These are phyloP conservation scores for Lentinula boryana DNA, from an alignment of 768 basidiomycete species.

Conservation along the genomic window DNA sequence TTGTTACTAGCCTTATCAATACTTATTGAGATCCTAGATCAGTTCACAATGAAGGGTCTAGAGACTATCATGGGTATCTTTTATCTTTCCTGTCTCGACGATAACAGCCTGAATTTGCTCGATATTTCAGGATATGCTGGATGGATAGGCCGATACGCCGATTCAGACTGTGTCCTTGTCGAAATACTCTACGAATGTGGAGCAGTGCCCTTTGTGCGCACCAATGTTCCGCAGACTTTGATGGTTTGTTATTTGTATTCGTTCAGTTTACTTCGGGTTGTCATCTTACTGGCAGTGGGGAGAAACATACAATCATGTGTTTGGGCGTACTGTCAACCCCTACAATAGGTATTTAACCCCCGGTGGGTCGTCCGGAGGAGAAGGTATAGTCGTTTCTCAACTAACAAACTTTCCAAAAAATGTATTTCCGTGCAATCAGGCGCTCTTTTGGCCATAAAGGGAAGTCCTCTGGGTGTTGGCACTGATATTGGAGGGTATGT, in stretches of 20 bases:
- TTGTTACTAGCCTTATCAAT: neutral
- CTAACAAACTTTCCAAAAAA: too few relatives aligned
- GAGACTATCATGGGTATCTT: conserved; percentile 60
- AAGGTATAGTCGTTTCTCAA: conserved; percentile 45
- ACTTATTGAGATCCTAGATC: conserved; percentile 25
- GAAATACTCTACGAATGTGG: conserved; percentile 64
- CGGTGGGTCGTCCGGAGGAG: conserved; percentile 85
- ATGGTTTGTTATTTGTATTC: conserved; percentile 42
- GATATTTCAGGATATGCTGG: conserved; percentile 57
- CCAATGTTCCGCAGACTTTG: conserved; percentile 71
- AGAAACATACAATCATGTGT: conserved; percentile 75
- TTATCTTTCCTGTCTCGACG: neutral
- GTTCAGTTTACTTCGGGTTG: neutral
- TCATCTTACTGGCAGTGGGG: conserved; percentile 43
- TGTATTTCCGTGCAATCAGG: neutral
- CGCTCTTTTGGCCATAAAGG: conserved; percentile 30
- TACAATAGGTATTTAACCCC: conserved; percentile 62
- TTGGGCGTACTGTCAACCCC: conserved; percentile 76
- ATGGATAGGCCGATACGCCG: conserved; percentile 57
- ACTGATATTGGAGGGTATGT: conserved; percentile 67
- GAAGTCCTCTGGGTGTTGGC: conserved; percentile 33
- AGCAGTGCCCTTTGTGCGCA: conserved; percentile 67
- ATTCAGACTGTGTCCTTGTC: conserved; percentile 55
- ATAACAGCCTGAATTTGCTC: neutral
- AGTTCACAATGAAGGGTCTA: conserved; percentile 59